Conservation (phyloP, 495 filamentous ascomycete genomes). For the Neurospora sp. region DNA sequence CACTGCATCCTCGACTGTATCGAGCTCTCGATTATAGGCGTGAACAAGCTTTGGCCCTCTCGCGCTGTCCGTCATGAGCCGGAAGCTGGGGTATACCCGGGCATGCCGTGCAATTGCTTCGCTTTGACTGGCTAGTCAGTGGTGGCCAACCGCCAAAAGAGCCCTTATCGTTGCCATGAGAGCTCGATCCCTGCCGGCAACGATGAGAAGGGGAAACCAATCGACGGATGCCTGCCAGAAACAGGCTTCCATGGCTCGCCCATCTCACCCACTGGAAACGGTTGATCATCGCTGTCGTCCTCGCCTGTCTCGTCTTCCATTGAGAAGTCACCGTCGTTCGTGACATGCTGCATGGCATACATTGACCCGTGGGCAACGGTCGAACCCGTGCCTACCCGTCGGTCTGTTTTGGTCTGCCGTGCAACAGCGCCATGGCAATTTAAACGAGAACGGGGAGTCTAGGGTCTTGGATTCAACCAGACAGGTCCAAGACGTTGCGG, state of each 20-base stretch:
- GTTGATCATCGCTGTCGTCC: not conserved
- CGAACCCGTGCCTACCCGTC: not conserved
- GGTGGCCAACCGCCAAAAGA: not conserved
- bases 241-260: not conserved
- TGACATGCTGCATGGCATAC: not conserved
- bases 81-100: slow-evolving; percentile 9
- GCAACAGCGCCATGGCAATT: not conserved
- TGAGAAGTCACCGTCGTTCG: not conserved
- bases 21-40: slow-evolving; percentile 3
- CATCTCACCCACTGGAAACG: not conserved
- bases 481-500: not conserved
- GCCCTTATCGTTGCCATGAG: not conserved
- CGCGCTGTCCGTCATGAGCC: slow-evolving; percentile 12
- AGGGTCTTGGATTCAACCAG: not conserved
- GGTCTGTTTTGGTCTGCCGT: not conserved
- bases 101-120: slow-evolving; percentile 7
- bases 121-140: slow-evolving; percentile 6
- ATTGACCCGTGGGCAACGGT: not conserved
- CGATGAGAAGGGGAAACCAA: not conserved
- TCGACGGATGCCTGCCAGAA: not conserved
- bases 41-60: slow-evolving; percentile 18
- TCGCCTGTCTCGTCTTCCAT: not conserved
- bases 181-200: not conserved
- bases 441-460: not conserved
- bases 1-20: not conserved